Evolutionary conservation across 257 asterid genomes (phyloP), one percentile per base, ranked within the genome.

Genomic region (Galeopsis tetrahit): DNA sequence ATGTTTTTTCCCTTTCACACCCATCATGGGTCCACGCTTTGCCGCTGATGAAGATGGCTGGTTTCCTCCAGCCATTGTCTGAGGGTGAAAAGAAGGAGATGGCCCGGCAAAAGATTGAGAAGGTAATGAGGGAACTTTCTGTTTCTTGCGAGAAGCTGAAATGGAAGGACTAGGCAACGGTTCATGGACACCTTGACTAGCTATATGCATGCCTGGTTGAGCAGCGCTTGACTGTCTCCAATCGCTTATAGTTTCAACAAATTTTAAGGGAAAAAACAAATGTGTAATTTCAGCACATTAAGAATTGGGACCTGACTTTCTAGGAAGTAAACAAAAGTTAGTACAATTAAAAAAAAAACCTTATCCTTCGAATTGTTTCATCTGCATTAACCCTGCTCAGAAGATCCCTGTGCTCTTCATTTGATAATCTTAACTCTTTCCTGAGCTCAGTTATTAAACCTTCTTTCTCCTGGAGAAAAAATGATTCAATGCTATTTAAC

Each of bases 401-500:
- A 82, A 88, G 88, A 67, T 90, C 95, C 74, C 95, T 82, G 71
- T 90, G 95, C 75, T 90, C 96, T 81, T 90, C 96, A 86, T 90
- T 88, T 62, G 96, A 90, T 78, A 88, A 74, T 83, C 90, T 80
- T 53, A 90, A 75, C 84, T 90, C 96, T 83, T 82, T 90, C 62
- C 96, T 83, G 9, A 90, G 90, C 77, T 88, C 92, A 13, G 96
- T 90, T 53, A 90, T 88, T 77, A 90, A 73, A 83, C 88, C 76
- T 81, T 90, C 95, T 78, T 90, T 90, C 75, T 90, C 96, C 96
- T 90, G 84, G 72, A 70, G 58, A 81, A 78, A 77, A 63, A 66
- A 72, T 69, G 83, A 77, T 65, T 58, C 75, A 64, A 58, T 69
- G 69, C 79, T 74, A 80, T 62, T 74, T 62, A 83, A 81, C 71